Base-by-base conservation (phyloP, 2,329 filamentous ascomycete species). In the Remersonia thermophila region DNA sequence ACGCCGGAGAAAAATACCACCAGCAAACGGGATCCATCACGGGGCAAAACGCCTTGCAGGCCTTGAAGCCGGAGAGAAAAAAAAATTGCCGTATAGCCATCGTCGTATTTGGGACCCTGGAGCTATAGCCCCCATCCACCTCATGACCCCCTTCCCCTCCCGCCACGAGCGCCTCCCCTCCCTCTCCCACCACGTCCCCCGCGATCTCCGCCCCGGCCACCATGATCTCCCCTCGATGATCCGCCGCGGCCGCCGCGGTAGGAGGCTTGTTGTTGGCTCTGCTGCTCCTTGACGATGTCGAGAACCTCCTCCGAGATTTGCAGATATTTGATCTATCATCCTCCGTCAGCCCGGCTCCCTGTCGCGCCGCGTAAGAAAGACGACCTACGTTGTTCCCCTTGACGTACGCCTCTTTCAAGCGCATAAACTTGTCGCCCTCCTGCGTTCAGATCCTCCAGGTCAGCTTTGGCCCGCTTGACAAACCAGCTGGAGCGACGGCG, bases 261-360 rank as follows among this genome's bases (percentile, higher is more conserved):
- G 43, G 64, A 65, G 35, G 66, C 60, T 39, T 64, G 66, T 40
- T 64, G 66, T 51, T 84, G 77, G 45, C 71, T 71, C 54, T 83
- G 80, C 59, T 91, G 83, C 49, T 96, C 89, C 67, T 86, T 93
- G 16, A 91, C 87, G 27, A 85, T 62, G 46, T 96, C 89, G 61
- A 98, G 83, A 44, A 98, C 93, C 60, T 96, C 89, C 62, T 98
- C 89, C 35, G 89, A 86, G 3, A 98, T 84, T 51, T 89, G 79
- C 23, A 98, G 74, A 63, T 94, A 98, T 69, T 98, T 98, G 66
- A 98, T 98, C 91, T 95, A 54, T 28, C 16, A 36, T 10, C 3
- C 13, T 17, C 3, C 5, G 25, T 57, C 30, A 55, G 51, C 34
- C 36, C n/a, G 7, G 11, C 27, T 26, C 27, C 10, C 14, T 15